These are phyloP conservation scores for Eurotiales sp. DNA, from an alignment of 2,329 filamentous ascomycete genomes.

Conservation along the genomic window DNA sequence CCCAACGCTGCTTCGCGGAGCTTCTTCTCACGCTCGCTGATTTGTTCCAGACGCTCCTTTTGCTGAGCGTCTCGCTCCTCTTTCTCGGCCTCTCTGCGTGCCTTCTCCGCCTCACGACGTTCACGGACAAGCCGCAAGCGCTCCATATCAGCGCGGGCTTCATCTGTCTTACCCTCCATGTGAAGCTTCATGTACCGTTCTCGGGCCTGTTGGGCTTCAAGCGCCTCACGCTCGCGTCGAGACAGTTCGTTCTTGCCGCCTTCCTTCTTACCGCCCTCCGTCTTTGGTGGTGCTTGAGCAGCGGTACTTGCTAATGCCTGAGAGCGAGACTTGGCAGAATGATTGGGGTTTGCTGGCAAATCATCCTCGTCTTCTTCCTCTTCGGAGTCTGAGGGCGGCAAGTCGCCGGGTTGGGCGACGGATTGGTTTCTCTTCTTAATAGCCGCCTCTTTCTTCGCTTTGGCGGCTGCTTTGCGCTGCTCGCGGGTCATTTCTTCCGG, in stretches of 20 bases:
- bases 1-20: conserved; percentile 37
- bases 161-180: conserved; percentile 92
- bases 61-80: conserved; percentile 44
- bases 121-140: conserved; percentile 77
- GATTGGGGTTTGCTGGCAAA: conserved; percentile 82
- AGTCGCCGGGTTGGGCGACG: conserved; percentile 74
- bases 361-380: conserved; percentile 34
- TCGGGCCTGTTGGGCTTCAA: conserved; percentile 82
- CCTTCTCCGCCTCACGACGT: conserved; percentile 79
- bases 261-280: neutral
- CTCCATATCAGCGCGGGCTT: conserved; percentile 85
- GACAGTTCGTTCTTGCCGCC: conserved; percentile 53
- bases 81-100: conserved; percentile 73
- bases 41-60: conserved; percentile 32
- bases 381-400: conserved; percentile 68
- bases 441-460: conserved; percentile 86
- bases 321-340: conserved; percentile 63
- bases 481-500: conserved; percentile 67
- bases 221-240: conserved; percentile 68
- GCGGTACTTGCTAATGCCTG: conserved; percentile 63
- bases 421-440: conserved; percentile 70
- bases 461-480: conserved; percentile 80
- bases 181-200: conserved; percentile 90
- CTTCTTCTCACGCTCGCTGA: conserved; percentile 38
- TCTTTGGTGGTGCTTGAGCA: conserved; percentile 38